Base-by-base conservation (phyloP, 192 early-diverging fungal species). In the Kappamyces sp. region DNA sequence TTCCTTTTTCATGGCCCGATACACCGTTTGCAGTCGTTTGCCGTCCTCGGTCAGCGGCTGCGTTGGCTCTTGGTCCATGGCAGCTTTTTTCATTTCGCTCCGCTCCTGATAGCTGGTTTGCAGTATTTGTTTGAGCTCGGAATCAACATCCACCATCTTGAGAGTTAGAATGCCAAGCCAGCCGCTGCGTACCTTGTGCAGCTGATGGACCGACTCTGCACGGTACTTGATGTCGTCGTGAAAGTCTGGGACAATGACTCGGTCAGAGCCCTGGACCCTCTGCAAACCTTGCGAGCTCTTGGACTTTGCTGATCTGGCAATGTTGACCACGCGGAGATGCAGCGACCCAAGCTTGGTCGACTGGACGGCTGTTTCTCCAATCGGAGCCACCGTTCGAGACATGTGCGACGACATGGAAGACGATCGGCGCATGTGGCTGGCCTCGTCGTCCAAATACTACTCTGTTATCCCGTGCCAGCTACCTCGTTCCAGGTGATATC, bases 71-170 rank as follows among this genome's bases (percentile, higher is more conserved):
- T 50, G 22, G 32, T 62, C 39, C 45, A 55, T n/a, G 12, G 31
- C 8, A 9, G 22, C 5, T 29, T 46, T 14, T 12, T 49, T 31
- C 31, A 35, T 9, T 3, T 35, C 15, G 31, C 61, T 45, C 11
- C 71, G 59, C 9, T 73, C 65, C 43, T 72, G 51, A 38, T 62
- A 54, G 6, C 65, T 51, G 7, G 47, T 43, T 5, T 49, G 46
- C 1, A 76, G 61, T 31, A 76, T 22, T 1, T 65, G 55, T 9
- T 41, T 40, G 4, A 76, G 68, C 52, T 76, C 74, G 9, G 68
- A 4, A 49, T 76, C 74, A 30, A 72, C 58, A 30, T 72, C 73
- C 41, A 54, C 15, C 55, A 75, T 15, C 66, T 68, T 58, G 14
- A 59, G 31, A 61, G 34, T n/a, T 61, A 35, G 12, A 12, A 60